Conservation (phyloP, 2,329 filamentous ascomycete genomes). For the Cladosporium halotolerans region DNA sequence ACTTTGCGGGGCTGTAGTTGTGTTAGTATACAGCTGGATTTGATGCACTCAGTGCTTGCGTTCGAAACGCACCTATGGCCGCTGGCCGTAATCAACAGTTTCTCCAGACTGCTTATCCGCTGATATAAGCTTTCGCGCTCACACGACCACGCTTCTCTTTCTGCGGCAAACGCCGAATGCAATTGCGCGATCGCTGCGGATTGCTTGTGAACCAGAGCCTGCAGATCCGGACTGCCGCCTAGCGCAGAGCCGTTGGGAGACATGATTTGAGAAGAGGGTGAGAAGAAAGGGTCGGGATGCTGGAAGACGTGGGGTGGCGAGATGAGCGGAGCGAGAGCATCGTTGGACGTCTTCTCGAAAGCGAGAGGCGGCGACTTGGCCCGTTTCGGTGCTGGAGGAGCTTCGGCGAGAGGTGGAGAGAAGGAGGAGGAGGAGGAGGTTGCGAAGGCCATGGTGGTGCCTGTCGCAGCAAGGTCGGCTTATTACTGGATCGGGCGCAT, state of each 20-base stretch:
- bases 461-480: neutral
- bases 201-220: slow-evolving; percentile 31
- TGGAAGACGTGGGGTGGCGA: slow-evolving; percentile 16
- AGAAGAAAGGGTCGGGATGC: slow-evolving; percentile 13
- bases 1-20: slow-evolving; percentile 28
- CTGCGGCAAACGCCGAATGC: slow-evolving; percentile 30
- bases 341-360: slow-evolving; percentile 31
- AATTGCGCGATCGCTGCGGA: slow-evolving; percentile 26
- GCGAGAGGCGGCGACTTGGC: slow-evolving; percentile 32
- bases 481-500: neutral
- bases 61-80: slow-evolving; percentile 27
- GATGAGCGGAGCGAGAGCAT: slow-evolving; percentile 23
- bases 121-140: slow-evolving; percentile 28
- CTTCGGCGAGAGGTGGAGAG: neutral
- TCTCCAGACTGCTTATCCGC: slow-evolving; percentile 30
- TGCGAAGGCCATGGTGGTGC: slow-evolving; percentile 6
- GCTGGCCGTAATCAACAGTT: slow-evolving; percentile 28
- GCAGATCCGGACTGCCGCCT: slow-evolving; percentile 18
- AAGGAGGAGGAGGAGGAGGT: neutral
- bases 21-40: neutral
- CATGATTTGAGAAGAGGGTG: slow-evolving; percentile 18
- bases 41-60: neutral
- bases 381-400: slow-evolving; percentile 6
- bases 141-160: slow-evolving; percentile 29
- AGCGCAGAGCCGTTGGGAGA: slow-evolving; percentile 13